Conservation (phyloP, 2,329 filamentous ascomycete genomes). For the Teratosphaeriaceae sp. region DNA sequence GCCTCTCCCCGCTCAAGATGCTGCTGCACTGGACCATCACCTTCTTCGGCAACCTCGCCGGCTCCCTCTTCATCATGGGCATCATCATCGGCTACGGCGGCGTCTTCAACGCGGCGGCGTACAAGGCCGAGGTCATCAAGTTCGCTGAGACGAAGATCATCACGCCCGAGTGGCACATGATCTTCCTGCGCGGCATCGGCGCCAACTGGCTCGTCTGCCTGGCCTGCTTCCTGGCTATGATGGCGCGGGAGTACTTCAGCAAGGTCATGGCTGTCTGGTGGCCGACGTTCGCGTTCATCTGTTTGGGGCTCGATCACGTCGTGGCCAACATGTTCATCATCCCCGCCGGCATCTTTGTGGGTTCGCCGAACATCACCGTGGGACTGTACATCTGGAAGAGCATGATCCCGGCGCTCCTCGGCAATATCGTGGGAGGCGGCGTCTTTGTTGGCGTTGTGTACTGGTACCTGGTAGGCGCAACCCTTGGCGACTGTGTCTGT, state of each 20-base stretch:
- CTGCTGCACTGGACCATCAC: conserved; percentile 19
- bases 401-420: conserved; percentile 46
- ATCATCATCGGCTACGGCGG: conserved; percentile 26
- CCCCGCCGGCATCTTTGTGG: conserved; percentile 45
- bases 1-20: conserved; percentile 19
- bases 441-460: conserved; percentile 53
- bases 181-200: conserved; percentile 49
- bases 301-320: conserved; percentile 42
- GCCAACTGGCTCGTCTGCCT: conserved; percentile 52
- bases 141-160: conserved; percentile 45
- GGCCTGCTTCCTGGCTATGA: conserved; percentile 43
- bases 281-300: conserved; percentile 49
- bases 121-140: conserved; percentile 38
- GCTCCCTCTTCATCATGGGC: conserved; percentile 22
- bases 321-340: conserved; percentile 43
- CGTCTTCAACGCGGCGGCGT: conserved; percentile 30
- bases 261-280: conserved; percentile 53
- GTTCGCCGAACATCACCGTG: conserved; percentile 39
- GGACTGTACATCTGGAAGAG: conserved; percentile 52
- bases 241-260: conserved; percentile 44
- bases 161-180: conserved; percentile 43
- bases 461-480: conserved; percentile 19
- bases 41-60: conserved; percentile 25
- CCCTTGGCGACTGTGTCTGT: neutral
- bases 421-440: conserved; percentile 53